phyloP scores from a whole-genome alignment of 2,329 filamentous ascomycete genomes.

The Dichotomopilus funicola region DNA sequence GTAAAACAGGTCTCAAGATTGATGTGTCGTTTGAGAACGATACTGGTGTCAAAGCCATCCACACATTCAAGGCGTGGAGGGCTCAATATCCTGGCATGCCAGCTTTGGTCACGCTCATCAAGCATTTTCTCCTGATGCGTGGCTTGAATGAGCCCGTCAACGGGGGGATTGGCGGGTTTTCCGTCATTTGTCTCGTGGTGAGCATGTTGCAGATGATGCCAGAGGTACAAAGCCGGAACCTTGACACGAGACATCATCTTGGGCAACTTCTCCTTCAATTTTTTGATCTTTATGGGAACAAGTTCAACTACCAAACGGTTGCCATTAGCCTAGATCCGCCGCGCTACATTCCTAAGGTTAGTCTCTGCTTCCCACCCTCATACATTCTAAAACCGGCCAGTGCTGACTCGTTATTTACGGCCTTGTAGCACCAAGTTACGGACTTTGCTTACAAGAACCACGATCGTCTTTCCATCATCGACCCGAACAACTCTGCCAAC shows the following conservation, averaged over 20 bases:
- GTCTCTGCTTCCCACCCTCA: slow-evolving; percentile 19
- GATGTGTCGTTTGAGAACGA: slow-evolving; percentile 94
- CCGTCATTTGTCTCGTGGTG: slow-evolving; percentile 87
- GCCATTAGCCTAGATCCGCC: slow-evolving; percentile 74
- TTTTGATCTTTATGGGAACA: slow-evolving; percentile 79
- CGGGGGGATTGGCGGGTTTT: slow-evolving; percentile 89
- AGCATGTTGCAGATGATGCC: slow-evolving; percentile 80
- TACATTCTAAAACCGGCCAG: not conserved
- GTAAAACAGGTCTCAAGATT: slow-evolving; percentile 69
- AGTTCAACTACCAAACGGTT: slow-evolving; percentile 62
- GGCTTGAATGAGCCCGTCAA: slow-evolving; percentile 86
- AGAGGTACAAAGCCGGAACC: slow-evolving; percentile 54
- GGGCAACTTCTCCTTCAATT: slow-evolving; percentile 82
- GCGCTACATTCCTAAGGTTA: slow-evolving; percentile 69
- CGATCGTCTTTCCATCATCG: slow-evolving; percentile 76
- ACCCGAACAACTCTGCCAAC: slow-evolving; percentile 78
- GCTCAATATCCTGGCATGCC: slow-evolving; percentile 75
- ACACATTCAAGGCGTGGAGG: slow-evolving; percentile 78
- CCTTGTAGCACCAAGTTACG: slow-evolving; percentile 33
- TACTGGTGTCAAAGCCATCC: slow-evolving; percentile 70
- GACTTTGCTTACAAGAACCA: slow-evolving; percentile 51
- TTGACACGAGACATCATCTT: slow-evolving; percentile 59
- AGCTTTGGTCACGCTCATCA: slow-evolving; percentile 77
- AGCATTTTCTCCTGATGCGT: slow-evolving; percentile 86
- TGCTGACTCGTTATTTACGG: not conserved